Conservation (phyloP, 768 basidiomycete genomes). For the Stropharia rugosoannulata region DNA sequence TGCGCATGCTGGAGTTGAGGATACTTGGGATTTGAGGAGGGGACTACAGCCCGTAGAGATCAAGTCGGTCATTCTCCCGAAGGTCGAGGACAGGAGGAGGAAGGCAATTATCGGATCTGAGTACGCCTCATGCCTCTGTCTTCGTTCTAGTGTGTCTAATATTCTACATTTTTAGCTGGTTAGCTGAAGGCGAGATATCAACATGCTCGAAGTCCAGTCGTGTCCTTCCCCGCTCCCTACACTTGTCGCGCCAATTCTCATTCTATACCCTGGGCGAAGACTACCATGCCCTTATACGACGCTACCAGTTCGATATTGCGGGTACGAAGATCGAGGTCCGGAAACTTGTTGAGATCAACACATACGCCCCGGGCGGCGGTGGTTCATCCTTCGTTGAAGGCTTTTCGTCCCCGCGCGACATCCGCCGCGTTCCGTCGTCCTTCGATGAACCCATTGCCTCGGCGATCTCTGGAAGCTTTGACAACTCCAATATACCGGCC, state of each 20-base stretch:
- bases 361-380: conserved; percentile 32
- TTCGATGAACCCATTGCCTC: conserved; percentile 80
- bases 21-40: conserved; percentile 65
- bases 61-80: conserved; percentile 26
- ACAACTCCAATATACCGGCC: conserved; percentile 38
- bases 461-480: conserved; percentile 66
- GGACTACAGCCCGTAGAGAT: conserved; percentile 54
- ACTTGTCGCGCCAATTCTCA: conserved; percentile 82
- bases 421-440: conserved; percentile 47
- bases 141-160: conserved; percentile 11
- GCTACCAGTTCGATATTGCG: conserved; percentile 56
- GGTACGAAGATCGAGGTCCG: conserved; percentile 69
- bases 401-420: conserved; percentile 37
- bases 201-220: conserved; percentile 59
- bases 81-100: background rate
- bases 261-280: conserved; percentile 77
- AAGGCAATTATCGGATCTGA: conserved; percentile 5
- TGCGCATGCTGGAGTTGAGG: conserved; percentile 42
- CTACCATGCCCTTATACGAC: conserved; percentile 75
- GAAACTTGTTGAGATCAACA: conserved; percentile 66
- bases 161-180: conserved; percentile 41
- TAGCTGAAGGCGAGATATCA: conserved; percentile 82
- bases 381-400: conserved; percentile 52
- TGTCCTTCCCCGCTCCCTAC: conserved; percentile 72
- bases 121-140: conserved; percentile 17